Evolutionary conservation across 2,329 filamentous ascomycete species (phyloP).

Genomic region (Pyrenochaeta sp.): DNA sequence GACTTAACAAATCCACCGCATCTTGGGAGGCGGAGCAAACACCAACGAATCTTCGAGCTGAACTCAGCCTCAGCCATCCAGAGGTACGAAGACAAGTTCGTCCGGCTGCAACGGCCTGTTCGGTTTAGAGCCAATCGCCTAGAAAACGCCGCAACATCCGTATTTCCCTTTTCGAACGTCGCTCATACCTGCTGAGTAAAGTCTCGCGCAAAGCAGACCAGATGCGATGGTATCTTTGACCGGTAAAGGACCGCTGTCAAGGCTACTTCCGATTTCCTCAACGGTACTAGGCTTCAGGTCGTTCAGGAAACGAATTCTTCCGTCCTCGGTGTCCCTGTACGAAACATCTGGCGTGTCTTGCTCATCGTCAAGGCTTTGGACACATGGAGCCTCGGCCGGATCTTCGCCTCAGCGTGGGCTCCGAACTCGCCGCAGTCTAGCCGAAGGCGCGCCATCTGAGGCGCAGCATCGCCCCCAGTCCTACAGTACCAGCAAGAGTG

Average conservation of each 20-base stretch:
- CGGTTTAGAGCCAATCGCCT: conserved; percentile 15
- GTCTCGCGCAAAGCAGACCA: background rate
- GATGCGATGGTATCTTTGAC: background rate
- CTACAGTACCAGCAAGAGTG: conserved; percentile 13
- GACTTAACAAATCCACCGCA: conserved; percentile 27
- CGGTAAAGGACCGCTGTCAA: background rate
- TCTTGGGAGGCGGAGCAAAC: conserved; percentile 40
- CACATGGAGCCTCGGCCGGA: conserved; percentile 14
- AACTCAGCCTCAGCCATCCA: conserved; percentile 42
- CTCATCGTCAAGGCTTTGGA: conserved; percentile 3
- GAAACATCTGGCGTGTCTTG: conserved; percentile 28
- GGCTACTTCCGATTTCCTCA: background rate
- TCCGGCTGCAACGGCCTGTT: conserved; percentile 28
- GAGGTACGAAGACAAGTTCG: conserved; percentile 19
- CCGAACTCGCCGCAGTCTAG: conserved; percentile 8
- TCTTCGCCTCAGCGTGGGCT: conserved; percentile 4
- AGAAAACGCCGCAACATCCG: conserved; percentile 18
- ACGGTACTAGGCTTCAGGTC: conserved; percentile 7
- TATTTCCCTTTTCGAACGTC: conserved; percentile 7
- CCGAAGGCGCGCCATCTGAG: conserved; percentile 13
- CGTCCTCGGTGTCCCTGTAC: conserved; percentile 18
- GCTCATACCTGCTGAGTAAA: conserved; percentile 6
- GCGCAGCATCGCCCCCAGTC: conserved; percentile 20
- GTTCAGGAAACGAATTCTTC: conserved; percentile 30
- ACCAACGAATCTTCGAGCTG: conserved; percentile 33